A percentile compares a stretch with the other conserved stretches of the same genome.
These are phyloP conservation scores for Rosa persica DNA, from an alignment of 306 rosid species.

Conservation along the genomic window DNA sequence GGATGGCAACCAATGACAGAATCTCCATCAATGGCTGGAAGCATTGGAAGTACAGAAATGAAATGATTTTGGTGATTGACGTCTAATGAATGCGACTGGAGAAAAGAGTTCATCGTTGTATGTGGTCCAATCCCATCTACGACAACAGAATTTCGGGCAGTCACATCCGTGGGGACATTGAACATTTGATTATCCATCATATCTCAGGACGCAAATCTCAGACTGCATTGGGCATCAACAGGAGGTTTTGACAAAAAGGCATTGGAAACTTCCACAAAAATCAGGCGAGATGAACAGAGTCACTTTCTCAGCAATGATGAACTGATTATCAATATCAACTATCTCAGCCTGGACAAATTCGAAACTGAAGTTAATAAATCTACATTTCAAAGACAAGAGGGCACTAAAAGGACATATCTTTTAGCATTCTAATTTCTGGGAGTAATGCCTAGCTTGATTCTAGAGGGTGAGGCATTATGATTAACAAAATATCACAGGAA, in stretches of 20 bases:
- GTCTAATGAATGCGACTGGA: conserved; percentile 46
- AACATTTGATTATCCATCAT: conserved; percentile 49
- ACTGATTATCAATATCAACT: neutral
- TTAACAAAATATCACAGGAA: neutral
- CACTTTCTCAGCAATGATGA: neutral
- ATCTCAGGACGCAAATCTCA: neutral
- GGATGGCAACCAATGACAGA: conserved; percentile 21
- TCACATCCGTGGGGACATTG: conserved; percentile 34
- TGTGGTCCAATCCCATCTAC: conserved; percentile 41
- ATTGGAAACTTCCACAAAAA: neutral
- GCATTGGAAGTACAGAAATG: conserved; percentile 46
- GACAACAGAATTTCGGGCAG: conserved; percentile 30
- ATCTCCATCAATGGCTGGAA: conserved; percentile 37
- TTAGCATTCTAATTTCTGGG: neutral
- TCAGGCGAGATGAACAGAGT: neutral
- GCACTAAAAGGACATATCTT: neutral
- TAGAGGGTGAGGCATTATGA: neutral
- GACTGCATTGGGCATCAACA: neutral
- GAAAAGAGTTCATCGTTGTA: conserved; percentile 42
- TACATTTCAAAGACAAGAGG: neutral
- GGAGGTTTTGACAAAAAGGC: neutral
- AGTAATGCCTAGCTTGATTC: neutral
- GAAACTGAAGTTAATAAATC: neutral
- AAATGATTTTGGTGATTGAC: conserved; percentile 42
- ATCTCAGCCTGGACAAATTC: neutral